These are phyloP conservation scores for Podila horticola DNA, from an alignment of 192 early-diverging fungal species.

Conservation along the genomic window DNA sequence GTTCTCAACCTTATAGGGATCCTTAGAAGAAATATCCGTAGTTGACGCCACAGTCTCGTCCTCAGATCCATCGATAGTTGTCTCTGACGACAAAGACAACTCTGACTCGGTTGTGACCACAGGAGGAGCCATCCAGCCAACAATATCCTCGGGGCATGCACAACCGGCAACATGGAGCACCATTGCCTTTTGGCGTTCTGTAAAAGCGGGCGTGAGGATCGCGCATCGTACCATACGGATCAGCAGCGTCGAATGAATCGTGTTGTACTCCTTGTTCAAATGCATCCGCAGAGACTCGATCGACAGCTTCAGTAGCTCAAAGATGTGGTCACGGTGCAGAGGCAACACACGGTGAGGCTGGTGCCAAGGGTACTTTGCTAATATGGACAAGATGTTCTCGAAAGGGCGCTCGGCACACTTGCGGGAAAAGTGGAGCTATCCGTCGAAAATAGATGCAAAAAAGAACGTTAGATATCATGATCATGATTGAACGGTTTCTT, in stretches of 20 bases:
- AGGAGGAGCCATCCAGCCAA: constrained; percentile 41
- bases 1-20: background rate
- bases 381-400: constrained; percentile 78
- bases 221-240: constrained; percentile 68
- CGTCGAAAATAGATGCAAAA: background rate
- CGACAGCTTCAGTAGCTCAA: constrained; percentile 56
- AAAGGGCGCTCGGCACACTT: constrained; percentile 81
- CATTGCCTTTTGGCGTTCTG: constrained; percentile 77
- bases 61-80: background rate
- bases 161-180: constrained; percentile 57
- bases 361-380: constrained; percentile 82
- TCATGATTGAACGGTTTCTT: too few relatives aligned
- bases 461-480: background rate
- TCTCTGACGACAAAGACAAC: background rate
- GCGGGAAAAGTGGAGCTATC: constrained; percentile 76
- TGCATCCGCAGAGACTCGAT: constrained; percentile 71
- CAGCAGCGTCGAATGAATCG: constrained; percentile 65
- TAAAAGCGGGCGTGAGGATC: constrained; percentile 77
- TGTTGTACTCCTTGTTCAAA: constrained; percentile 64
- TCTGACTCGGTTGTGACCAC: background rate
- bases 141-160: constrained; percentile 47
- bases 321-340: constrained; percentile 80
- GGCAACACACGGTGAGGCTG: constrained; percentile 65
- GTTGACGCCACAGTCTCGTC: too few relatives aligned
- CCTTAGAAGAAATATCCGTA: background rate